A percentile compares a stretch with the other conserved stretches of the same genome.
Conservation (phyloP, 306 rosid species). For the Vigna hirtella region DNA sequence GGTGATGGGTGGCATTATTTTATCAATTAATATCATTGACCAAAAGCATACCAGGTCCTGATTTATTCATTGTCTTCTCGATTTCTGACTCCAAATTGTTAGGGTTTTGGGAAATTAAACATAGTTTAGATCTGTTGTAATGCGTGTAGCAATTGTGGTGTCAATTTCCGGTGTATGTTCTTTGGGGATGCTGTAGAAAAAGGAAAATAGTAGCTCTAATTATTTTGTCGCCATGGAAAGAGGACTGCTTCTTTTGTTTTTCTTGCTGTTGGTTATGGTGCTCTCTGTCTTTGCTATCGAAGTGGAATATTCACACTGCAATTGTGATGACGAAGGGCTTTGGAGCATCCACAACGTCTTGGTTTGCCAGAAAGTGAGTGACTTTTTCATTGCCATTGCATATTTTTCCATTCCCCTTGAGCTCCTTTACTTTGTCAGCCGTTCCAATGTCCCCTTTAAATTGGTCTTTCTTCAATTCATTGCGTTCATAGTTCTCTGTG, state of each 20-base stretch:
- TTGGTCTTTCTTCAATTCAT: slow-evolving; percentile 83
- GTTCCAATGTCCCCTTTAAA: slow-evolving; percentile 92
- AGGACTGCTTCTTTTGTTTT: background rate
- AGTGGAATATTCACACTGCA: slow-evolving; percentile 54
- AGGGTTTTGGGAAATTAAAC: background rate
- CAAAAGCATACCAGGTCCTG: slow-evolving; percentile 1
- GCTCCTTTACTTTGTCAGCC: slow-evolving; percentile 84
- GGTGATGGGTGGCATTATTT: background rate
- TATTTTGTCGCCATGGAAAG: slow-evolving; percentile 31
- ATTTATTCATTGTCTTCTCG: background rate
- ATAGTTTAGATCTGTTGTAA: slow-evolving; percentile 11
- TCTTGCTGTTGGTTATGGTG: slow-evolving; percentile 40
- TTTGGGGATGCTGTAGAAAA: background rate
- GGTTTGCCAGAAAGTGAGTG: slow-evolving; percentile 81
- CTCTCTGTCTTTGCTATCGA: slow-evolving; percentile 45
- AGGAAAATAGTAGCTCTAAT: background rate
- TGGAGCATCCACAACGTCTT: slow-evolving; percentile 71
- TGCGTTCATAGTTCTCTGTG: slow-evolving; percentile 88
- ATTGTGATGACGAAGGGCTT: slow-evolving; percentile 66
- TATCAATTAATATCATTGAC: background rate
- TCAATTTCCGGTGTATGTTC: slow-evolving; percentile 15
- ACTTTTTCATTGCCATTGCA: slow-evolving; percentile 84
- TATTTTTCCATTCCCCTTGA: slow-evolving; percentile 92
- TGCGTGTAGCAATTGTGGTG: slow-evolving; percentile 1
- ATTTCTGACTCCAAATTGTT: background rate